Percentiles rank a stretch among this genome's conserved stretches.
Evolutionary conservation across 1,284 basidiomycete species (phyloP).

Genomic region (Apiotrichum gamsii): DNA sequence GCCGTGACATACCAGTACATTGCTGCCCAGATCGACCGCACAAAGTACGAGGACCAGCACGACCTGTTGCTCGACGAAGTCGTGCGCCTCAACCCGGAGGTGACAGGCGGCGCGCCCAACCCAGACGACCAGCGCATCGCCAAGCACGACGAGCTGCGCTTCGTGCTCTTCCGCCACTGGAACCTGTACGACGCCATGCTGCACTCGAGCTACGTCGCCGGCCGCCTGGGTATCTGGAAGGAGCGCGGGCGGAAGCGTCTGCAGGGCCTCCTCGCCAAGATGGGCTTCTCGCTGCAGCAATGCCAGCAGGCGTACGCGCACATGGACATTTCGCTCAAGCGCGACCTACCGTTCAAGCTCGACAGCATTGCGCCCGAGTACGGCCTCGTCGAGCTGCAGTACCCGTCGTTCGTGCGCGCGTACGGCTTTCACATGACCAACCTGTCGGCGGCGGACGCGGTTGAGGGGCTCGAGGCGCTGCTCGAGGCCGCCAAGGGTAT

Average conservation of each 20-base stretch:
- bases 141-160: constrained; percentile 77
- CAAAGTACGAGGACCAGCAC: constrained; percentile 75
- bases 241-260: constrained; percentile 83
- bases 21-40: constrained; percentile 76
- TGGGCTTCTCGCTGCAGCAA: constrained; percentile 93
- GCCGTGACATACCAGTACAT: constrained; percentile 91
- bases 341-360: constrained; percentile 71
- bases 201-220: constrained; percentile 92
- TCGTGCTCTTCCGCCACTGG: constrained; percentile 96
- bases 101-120: constrained; percentile 35
- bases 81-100: constrained; percentile 67
- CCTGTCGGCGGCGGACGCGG: constrained; percentile 84
- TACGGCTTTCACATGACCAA: constrained; percentile 83
- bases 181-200: constrained; percentile 96
- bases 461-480: constrained; percentile 81
- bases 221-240: constrained; percentile 92
- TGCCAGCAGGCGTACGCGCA: constrained; percentile 89
- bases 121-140: constrained; percentile 74
- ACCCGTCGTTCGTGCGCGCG: constrained; percentile 85
- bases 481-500: constrained; percentile 87
- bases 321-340: constrained; percentile 93
- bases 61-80: constrained; percentile 80
- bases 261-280: constrained; percentile 91
- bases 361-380: constrained; percentile 92
- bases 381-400: constrained; percentile 88